Base-by-base conservation (phyloP, 345 rosid genomes). In the Cardamine resedifolia region DNA sequence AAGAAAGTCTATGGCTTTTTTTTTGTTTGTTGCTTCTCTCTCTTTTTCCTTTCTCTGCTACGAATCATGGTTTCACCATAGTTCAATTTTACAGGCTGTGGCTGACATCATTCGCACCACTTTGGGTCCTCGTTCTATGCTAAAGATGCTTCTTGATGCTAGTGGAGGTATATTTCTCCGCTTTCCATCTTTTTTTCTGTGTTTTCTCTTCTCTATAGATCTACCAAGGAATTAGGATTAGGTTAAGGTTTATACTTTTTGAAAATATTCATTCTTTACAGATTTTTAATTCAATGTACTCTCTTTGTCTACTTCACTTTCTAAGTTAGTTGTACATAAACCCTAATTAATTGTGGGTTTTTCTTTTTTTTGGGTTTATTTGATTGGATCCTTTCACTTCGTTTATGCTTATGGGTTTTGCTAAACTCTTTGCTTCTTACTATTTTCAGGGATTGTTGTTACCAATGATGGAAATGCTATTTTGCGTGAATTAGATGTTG, bases 391-490 rank as follows among this genome's bases (percentile, higher is more conserved):
- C 10, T 16, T 44, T 16, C 9, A 16, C 49, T 44, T 16, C 19
- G 49, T 16, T 4, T 44, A 44, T 16, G 49, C 48, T 55, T 49
- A 27, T 51, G 41, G 36, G 6, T 31, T 69, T 34, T 66, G 23
- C 31, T 66, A n/a, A 75, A 15, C 8, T 43, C 10, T 66, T 28
- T 47, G 24, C 48, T 16, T 16, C 19, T 44, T 7, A 4, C 9
- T 44, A 0, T 33, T 55, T 10, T 75, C 86, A 92, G 97, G 96
- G 48, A 94, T 94, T 73, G 92, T 87, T 30, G 97, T 94, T 52
- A 94, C 97, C 20, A 94, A 94, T 82, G 97, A 94, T 73, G 98
- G 98, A 58, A 90, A 94, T 81, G 94, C 98, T 49, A 90, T 91
- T 70, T 83, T 94, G 21, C 96, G 97, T 72, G 98, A 94, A 78